Base-by-base conservation (phyloP, 768 basidiomycete genomes). In the Lentinula detonsa region DNA sequence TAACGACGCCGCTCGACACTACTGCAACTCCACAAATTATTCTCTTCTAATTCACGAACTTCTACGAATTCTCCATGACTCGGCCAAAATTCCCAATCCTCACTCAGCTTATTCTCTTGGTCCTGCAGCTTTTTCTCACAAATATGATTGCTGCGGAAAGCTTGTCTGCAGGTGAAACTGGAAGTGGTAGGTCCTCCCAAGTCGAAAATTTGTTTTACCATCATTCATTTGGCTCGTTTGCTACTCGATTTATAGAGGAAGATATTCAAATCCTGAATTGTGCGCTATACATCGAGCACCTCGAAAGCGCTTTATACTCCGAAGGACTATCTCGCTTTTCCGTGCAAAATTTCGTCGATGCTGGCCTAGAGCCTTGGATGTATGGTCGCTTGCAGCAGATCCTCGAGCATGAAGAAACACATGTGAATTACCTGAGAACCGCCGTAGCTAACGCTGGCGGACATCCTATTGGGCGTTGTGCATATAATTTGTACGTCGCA, bases 401-500 rank as follows among this genome's bases (percentile, higher is more conserved):
- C 58, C 70, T 71, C 21, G 70, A 74, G 39, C 85, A 88, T 68
- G 85, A 88, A 67, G 56, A 66, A 34, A 70, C 72, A 10, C 88
- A 90, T 70, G 83, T 85, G 62, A 67, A 75, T 6, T 78, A 83
- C 67, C 74, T 89, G 51, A 68, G 73, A 8, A 82, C 80, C 4
- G 76, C 76, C 33, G 71, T 81, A 7, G 78, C 80, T 1, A 73
- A 72, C 31, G 69, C 74, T 5, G 75, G 73, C 0, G 69, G 62
- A 1, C 62, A 67, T 34, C 78, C 82, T 8, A 74, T 80, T 11
- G 59, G 78, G 66, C 73, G 82, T 3, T 90, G 88, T 75, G 70
- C 75, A n/a, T 90, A 90, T 70, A 65, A 66, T 46, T 87, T 89
- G 84, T 85, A 61, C 51, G 81, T 72, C 1, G 18, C 18, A 39